Conservation (phyloP, 2,329 filamentous ascomycete genomes). For the Colletotrichum melonis region DNA sequence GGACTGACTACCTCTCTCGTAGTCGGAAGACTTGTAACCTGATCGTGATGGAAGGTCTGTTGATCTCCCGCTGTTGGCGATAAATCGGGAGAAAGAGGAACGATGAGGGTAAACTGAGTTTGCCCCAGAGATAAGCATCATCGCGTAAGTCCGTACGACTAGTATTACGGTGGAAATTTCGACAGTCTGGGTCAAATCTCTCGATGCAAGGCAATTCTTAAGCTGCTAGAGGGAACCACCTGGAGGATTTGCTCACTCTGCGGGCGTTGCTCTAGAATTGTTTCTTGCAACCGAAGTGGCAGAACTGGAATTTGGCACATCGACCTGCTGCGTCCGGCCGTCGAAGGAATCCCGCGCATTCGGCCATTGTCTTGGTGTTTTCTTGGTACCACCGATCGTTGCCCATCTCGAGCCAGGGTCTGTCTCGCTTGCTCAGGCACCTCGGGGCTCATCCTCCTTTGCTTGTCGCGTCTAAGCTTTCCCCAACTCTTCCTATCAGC, state of each 20-base stretch:
- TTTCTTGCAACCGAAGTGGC: not conserved
- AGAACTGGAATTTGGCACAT: not conserved
- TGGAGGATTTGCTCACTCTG: not conserved
- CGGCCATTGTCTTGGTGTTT: conserved; percentile 34
- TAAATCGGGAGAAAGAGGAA: not conserved
- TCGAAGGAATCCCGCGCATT: conserved; percentile 14
- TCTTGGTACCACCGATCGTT: conserved; percentile 30
- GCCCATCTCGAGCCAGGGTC: conserved; percentile 7
- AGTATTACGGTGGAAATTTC: not conserved
- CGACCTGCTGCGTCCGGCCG: not conserved
- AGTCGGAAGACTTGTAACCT: not conserved
- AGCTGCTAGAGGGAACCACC: not conserved
- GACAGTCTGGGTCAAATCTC: not conserved
- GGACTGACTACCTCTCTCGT: not conserved
- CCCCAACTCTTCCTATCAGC: conserved; percentile 13
- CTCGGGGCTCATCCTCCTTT: conserved; percentile 2
- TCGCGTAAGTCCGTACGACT: not conserved
- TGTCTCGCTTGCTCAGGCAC: conserved; percentile 12
- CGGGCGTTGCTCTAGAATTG: not conserved
- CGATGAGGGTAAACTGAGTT: not conserved
- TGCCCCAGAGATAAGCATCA: conserved; percentile 25
- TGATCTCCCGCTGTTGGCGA: not conserved
- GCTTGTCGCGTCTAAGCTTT: conserved; percentile 35
- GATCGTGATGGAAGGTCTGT: not conserved
- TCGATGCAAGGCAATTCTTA: not conserved